phyloP scores from a whole-genome alignment of 306 rosid species.

The Fagus sylvatica region DNA sequence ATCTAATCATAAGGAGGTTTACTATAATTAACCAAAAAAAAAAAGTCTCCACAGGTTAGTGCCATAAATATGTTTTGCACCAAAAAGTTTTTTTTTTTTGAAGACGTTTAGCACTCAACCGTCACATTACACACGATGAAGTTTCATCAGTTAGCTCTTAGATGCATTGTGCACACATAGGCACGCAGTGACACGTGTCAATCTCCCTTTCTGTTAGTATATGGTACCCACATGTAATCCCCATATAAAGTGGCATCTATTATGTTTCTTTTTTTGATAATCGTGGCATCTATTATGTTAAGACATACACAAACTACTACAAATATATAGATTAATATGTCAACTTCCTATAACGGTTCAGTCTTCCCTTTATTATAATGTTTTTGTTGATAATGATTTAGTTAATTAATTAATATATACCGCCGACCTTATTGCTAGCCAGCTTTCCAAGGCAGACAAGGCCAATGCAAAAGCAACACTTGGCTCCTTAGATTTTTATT shows the following conservation, averaged over 20 bases:
- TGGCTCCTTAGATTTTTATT: background rate
- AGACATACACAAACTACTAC: background rate
- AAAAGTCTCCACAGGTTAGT: no score
- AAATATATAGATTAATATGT: background rate
- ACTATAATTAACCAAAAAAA: no score
- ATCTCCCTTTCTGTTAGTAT: background rate
- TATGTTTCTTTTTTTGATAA: background rate
- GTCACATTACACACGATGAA: no score
- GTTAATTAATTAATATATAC: background rate
- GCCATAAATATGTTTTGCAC: no score
- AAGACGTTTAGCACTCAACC: no score
- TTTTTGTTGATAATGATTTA: no score
- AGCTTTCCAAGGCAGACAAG: no score
- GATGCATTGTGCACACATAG: no score
- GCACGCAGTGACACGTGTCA: no score
- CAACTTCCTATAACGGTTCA: background rate
- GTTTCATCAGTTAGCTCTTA: no score
- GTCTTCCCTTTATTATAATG: background rate
- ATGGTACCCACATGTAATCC: background rate
- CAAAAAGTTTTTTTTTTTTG: no score
- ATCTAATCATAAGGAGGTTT: no score
- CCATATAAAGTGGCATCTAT: background rate
- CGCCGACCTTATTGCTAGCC: background rate
- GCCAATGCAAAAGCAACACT: background rate
- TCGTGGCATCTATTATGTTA: background rate